Conservation (phyloP, 768 basidiomycete species). For the Baorangia bicolor region DNA sequence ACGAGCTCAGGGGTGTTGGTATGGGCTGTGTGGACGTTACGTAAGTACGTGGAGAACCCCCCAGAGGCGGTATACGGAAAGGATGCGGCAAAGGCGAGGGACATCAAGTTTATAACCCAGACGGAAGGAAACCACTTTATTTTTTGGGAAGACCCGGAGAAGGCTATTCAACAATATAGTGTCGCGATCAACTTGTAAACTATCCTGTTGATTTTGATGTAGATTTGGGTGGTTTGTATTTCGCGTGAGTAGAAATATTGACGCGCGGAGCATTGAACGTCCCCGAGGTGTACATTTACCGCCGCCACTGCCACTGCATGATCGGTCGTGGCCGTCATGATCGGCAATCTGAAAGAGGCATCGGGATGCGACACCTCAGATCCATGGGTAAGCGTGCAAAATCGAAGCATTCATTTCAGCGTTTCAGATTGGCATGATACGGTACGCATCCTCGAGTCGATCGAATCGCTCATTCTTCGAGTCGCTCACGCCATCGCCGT, state of each 20-base stretch:
- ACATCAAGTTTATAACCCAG: constrained; percentile 13
- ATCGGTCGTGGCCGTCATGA: too few species aligned
- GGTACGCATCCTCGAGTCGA: too few species aligned
- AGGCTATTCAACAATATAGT: constrained; percentile 18
- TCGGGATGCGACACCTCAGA: too few species aligned
- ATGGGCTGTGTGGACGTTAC: constrained; percentile 14
- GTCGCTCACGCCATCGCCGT: too few species aligned
- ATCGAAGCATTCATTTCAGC: too few species aligned
- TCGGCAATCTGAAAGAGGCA: too few species aligned
- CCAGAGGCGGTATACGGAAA: constrained; percentile 7
- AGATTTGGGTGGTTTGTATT: neutral
- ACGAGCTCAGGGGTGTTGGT: constrained; percentile 4
- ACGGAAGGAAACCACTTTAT: constrained; percentile 25
- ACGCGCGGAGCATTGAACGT: too few species aligned
- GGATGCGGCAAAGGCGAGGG: constrained; percentile 20
- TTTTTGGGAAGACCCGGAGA: constrained; percentile 26
- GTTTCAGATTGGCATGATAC: too few species aligned
- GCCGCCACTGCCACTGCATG: too few species aligned
- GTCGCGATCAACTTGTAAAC: constrained; percentile 6
- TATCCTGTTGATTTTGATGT: neutral
- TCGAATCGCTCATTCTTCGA: too few species aligned
- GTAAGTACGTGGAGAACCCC: constrained; percentile 6
- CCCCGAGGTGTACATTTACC: too few species aligned
- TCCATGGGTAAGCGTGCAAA: too few species aligned
- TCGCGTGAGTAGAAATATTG: neutral